Conservation (phyloP, 2,329 filamentous ascomycete species). For the Tolypocladium capitatum region DNA sequence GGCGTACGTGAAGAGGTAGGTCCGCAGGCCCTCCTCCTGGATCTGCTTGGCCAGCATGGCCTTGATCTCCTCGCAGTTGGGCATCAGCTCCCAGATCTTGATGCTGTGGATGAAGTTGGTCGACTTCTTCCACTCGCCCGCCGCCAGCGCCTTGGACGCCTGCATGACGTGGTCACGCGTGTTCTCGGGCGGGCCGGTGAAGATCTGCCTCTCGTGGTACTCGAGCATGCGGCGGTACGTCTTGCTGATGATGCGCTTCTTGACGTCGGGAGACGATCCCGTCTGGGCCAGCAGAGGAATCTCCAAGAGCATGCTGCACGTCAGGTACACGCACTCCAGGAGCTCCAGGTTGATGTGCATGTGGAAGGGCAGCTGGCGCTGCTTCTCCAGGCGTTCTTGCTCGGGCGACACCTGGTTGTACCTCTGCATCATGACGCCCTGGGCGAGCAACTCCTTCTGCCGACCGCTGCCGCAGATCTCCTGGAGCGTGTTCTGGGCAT, state of each 20-base stretch:
- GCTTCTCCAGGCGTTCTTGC: constrained; percentile 92
- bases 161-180: constrained; percentile 99
- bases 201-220: constrained; percentile 98
- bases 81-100: constrained; percentile 99
- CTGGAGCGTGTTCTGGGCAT: constrained; percentile 93
- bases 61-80: constrained; percentile 87
- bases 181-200: constrained; percentile 96
- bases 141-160: constrained; percentile 89
- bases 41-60: constrained; percentile 94
- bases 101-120: constrained; percentile 90
- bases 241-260: constrained; percentile 97
- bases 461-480: constrained; percentile 96
- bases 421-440: constrained; percentile 96
- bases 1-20: constrained; percentile 98
- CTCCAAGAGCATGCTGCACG: constrained; percentile 97
- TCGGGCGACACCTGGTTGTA: constrained; percentile 94
- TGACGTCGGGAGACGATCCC: constrained; percentile 89
- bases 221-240: constrained; percentile 98
- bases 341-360: constrained; percentile 99
- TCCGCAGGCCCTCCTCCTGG: constrained; percentile 94
- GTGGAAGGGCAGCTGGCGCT: constrained; percentile 96
- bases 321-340: constrained; percentile 95
- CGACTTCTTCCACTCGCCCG: constrained; percentile 97
- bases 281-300: constrained; percentile 95
- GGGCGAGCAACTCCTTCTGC: constrained; percentile 93